A percentile compares a stretch with the other conserved stretches of the same genome.
phyloP scores from a whole-genome alignment of 2,329 filamentous ascomycete species.

The Alternaria ventricosa region DNA sequence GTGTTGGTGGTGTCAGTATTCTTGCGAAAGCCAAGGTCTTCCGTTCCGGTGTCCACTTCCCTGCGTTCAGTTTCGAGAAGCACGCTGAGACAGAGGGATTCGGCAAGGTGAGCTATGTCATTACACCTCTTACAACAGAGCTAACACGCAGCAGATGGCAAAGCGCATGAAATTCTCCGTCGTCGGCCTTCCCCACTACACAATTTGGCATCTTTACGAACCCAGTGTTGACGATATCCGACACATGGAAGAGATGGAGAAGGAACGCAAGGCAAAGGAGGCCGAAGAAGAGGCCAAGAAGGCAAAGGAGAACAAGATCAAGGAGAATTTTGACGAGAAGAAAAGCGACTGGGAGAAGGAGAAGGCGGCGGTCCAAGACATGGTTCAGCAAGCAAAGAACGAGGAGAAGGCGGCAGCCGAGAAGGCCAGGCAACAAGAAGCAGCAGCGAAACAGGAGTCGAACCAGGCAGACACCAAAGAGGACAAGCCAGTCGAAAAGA shows the following conservation, averaged over 20 bases:
- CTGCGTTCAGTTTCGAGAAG: conserved; percentile 97
- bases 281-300: conserved; percentile 77
- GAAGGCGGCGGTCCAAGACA: conserved; percentile 76
- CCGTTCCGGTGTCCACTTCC: conserved; percentile 93
- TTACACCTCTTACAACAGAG: background rate
- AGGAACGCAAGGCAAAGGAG: conserved; percentile 80
- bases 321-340: conserved; percentile 79
- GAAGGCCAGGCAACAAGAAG: conserved; percentile 62
- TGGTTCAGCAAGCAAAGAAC: conserved; percentile 64
- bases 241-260: conserved; percentile 99
- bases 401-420: conserved; percentile 48
- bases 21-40: conserved; percentile 96
- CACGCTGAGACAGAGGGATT: conserved; percentile 98
- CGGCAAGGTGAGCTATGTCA: conserved; percentile 74
- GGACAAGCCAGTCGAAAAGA: conserved; percentile 24
- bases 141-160: conserved; percentile 74
- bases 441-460: conserved; percentile 38
- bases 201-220: conserved; percentile 99
- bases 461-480: conserved; percentile 36
- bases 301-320: conserved; percentile 77
- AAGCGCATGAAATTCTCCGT: conserved; percentile 96
- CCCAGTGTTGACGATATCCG: conserved; percentile 97
- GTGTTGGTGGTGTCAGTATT: conserved; percentile 96
- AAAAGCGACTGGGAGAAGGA: conserved; percentile 88
- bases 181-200: conserved; percentile 94